Conservation (phyloP, 495 filamentous ascomycete species). For the Hyaloscypha variabilis region DNA sequence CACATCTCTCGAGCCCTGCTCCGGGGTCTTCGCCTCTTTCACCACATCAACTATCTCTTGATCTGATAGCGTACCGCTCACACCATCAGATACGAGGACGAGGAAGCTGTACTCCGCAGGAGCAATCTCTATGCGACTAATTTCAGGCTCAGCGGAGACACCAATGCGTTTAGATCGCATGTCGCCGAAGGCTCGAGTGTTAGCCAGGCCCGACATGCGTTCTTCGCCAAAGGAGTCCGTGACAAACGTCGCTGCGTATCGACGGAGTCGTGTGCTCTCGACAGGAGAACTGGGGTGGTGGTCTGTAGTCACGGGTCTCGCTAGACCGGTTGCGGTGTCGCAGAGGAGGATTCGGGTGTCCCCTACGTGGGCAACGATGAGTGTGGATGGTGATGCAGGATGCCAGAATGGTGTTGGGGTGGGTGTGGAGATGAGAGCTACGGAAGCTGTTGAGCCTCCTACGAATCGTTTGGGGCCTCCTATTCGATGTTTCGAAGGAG, state of each 20-base stretch:
- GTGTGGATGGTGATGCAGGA: constrained; percentile 76
- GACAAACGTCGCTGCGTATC: constrained; percentile 83
- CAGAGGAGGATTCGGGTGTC: constrained; percentile 91
- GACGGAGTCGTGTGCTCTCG: constrained; percentile 80
- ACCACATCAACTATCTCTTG: constrained; percentile 96
- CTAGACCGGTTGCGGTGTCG: constrained; percentile 73
- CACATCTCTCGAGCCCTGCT: constrained; percentile 76
- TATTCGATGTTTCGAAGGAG: constrained; percentile 56
- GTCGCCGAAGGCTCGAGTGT: constrained; percentile 92
- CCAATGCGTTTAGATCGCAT: constrained; percentile 88
- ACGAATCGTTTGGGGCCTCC: constrained; percentile 78
- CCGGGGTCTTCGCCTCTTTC: constrained; percentile 90
- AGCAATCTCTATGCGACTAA: constrained; percentile 69
- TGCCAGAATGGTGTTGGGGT: constrained; percentile 95
- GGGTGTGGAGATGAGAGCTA: constrained; percentile 89
- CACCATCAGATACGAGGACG: constrained; percentile 84
- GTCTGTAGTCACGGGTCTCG: constrained; percentile 79
- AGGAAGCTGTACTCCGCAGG: constrained; percentile 87
- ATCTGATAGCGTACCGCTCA: constrained; percentile 79
- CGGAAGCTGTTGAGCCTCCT: constrained; percentile 87
- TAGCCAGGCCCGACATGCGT: constrained; percentile 89
- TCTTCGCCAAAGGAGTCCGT: constrained; percentile 98
- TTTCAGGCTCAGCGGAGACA: constrained; percentile 90
- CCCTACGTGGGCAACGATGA: constrained; percentile 89
- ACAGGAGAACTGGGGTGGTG: constrained; percentile 88